Evolutionary conservation across 176 grass and related monocot species (phyloP).

Genomic region (Puya raimondii): DNA sequence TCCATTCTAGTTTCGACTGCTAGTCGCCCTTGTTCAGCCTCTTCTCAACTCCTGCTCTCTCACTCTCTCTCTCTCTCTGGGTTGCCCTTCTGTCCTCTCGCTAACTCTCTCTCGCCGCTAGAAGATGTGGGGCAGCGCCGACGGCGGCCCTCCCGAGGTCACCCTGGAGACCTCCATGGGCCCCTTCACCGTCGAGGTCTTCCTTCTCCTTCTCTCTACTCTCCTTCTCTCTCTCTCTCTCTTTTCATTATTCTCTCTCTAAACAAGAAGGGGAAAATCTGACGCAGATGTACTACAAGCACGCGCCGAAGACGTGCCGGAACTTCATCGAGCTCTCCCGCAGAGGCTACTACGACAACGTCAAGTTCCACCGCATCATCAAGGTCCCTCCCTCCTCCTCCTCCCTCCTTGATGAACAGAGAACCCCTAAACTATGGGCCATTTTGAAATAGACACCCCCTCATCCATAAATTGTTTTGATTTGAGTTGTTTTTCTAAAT

Average conservation of each 20-base stretch:
- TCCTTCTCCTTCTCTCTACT: neutral
- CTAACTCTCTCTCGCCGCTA: neutral
- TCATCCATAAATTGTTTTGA: too few species aligned
- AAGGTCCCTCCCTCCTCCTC: conserved; percentile 31
- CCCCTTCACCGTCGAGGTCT: conserved; percentile 72
- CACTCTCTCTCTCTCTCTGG: neutral
- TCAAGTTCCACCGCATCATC: conserved; percentile 95
- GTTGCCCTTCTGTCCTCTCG: neutral
- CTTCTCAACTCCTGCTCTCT: neutral
- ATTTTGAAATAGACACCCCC: too few species aligned
- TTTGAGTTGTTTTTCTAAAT: too few species aligned
- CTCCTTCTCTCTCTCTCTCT: neutral
- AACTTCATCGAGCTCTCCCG: conserved; percentile 90
- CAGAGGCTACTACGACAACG: conserved; percentile 68
- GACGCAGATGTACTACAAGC: conserved; percentile 89
- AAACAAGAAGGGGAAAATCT: neutral
- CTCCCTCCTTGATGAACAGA: too few species aligned
- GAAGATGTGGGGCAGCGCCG: conserved; percentile 44
- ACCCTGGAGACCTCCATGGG: conserved; percentile 91
- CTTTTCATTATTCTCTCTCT: neutral
- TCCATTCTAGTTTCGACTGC: too few species aligned
- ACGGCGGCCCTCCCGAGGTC: conserved; percentile 66
- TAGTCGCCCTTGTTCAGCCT: too few species aligned
- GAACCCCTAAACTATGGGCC: too few species aligned
- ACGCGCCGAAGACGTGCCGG: conserved; percentile 90